phyloP scores from a whole-genome alignment of 2,329 filamentous ascomycete genomes.

The Xylaria sp. region DNA sequence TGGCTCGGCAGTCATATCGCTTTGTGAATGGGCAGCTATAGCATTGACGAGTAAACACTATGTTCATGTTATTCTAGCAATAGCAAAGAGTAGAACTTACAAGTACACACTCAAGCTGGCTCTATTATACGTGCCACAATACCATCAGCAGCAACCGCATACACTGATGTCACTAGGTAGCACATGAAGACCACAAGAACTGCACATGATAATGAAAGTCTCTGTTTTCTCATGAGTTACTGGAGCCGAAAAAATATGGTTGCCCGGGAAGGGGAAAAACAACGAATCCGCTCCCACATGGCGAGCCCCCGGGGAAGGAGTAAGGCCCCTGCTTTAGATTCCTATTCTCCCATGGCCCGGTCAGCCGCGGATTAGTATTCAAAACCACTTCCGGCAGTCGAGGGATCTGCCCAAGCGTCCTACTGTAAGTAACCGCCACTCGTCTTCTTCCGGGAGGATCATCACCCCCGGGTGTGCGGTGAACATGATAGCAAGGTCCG shows the following conservation, averaged over 20 bases:
- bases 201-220: not conserved
- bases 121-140: not conserved
- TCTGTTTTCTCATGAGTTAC: not conserved
- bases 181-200: not conserved
- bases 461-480: constrained; percentile 18
- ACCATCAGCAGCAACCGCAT: not conserved
- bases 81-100: not conserved
- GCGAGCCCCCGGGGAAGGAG: constrained; percentile 2
- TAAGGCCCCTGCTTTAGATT: not conserved
- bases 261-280: not conserved
- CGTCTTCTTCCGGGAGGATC: constrained; percentile 12
- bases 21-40: not conserved
- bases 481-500: not conserved
- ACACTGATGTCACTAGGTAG: not conserved
- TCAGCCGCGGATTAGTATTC: not conserved
- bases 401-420: constrained; percentile 17
- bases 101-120: not conserved
- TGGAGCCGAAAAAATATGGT: not conserved
- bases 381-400: constrained; percentile 16
- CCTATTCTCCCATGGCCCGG: not conserved
- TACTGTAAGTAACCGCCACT: constrained; percentile 5
- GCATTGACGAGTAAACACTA: not conserved
- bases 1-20: not conserved
- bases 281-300: constrained; percentile 6
- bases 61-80: not conserved